phyloP scores from a whole-genome alignment of 1,284 basidiomycete genomes.

The Cryptococcus hybrid region DNA sequence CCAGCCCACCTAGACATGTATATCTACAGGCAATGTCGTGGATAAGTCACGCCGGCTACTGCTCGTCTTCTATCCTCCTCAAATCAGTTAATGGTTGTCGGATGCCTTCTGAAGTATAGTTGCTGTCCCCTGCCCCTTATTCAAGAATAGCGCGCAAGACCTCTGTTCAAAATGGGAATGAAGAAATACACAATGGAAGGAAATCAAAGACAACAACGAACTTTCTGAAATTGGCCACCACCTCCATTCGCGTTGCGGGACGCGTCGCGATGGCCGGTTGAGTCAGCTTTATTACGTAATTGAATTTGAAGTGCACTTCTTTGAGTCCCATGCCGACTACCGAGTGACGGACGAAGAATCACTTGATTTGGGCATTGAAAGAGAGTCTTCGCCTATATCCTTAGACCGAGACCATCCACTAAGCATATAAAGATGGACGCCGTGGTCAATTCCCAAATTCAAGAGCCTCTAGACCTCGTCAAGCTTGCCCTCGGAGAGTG shows the following conservation, averaged over 20 bases:
- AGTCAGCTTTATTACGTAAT: neutral
- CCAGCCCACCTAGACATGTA: conserved; percentile 15
- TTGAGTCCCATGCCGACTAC: neutral
- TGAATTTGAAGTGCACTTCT: neutral
- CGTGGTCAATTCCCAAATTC: conserved; percentile 64
- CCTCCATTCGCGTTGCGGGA: neutral
- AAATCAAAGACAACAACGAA: neutral
- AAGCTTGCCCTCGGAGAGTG: conserved; percentile 93
- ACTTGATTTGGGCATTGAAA: neutral
- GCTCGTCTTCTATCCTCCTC: no score
- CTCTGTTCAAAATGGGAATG: neutral
- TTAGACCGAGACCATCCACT: neutral
- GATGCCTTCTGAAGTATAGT: no score
- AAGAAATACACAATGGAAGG: neutral
- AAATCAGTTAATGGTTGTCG: no score
- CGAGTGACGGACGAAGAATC: neutral
- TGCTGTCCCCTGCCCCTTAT: no score
- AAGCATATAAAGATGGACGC: conserved; percentile 52
- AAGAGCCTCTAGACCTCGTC: conserved; percentile 98
- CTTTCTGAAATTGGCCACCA: neutral
- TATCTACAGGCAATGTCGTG: no score
- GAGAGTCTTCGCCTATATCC: neutral
- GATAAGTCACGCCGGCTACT: no score
- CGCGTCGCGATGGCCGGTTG: neutral
- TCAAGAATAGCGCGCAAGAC: neutral